Percentiles rank a stretch among this genome's conserved stretches.
Conservation (phyloP, 176 grass and related monocot genomes). For the Oryza longistaminata region DNA sequence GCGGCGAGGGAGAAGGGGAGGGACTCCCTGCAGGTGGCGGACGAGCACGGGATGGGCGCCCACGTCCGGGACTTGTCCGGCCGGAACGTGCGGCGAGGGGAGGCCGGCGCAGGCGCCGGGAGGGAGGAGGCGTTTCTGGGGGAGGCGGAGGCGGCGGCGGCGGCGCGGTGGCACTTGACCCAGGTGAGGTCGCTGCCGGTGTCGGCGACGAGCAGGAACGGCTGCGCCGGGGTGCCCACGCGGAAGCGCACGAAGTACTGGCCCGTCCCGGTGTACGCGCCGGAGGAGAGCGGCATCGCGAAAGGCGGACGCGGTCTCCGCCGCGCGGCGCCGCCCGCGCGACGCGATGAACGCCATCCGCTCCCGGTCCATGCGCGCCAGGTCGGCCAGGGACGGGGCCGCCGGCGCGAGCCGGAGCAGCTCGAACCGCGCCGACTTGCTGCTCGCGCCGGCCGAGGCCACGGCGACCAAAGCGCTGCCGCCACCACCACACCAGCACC, state of each 20-base stretch:
- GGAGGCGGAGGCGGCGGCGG: no score
- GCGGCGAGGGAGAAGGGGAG: slow-evolving; percentile 68
- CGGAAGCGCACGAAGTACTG: slow-evolving; percentile 89
- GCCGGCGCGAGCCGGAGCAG: slow-evolving; percentile 13
- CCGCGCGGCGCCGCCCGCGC: slow-evolving; percentile 22
- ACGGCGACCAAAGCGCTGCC: not conserved
- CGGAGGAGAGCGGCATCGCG: slow-evolving; percentile 80
- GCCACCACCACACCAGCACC: not conserved
- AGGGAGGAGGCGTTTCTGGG: not conserved
- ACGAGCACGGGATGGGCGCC: slow-evolving; percentile 59
- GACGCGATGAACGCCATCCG: slow-evolving; percentile 38
- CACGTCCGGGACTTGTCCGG: slow-evolving; percentile 50
- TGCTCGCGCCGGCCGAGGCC: not conserved
- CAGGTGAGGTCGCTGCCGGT: slow-evolving; percentile 99
- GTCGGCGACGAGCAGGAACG: slow-evolving; percentile 78
- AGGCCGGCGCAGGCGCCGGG: not conserved
- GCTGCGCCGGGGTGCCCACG: slow-evolving; percentile 81
- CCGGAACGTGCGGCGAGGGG: slow-evolving; percentile 39
- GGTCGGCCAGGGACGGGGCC: slow-evolving; percentile 1
- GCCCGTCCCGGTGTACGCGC: slow-evolving; percentile 70
- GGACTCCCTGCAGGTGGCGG: slow-evolving; percentile 57
- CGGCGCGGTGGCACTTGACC: slow-evolving; percentile 65
- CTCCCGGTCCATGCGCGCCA: slow-evolving; percentile 25
- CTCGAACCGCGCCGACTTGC: slow-evolving; percentile 37
- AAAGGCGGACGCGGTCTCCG: slow-evolving; percentile 45